Percentiles rank a stretch among this genome's conserved stretches.
Evolutionary conservation across 495 filamentous ascomycete species (phyloP).

Genomic region (Xylaria longipes): DNA sequence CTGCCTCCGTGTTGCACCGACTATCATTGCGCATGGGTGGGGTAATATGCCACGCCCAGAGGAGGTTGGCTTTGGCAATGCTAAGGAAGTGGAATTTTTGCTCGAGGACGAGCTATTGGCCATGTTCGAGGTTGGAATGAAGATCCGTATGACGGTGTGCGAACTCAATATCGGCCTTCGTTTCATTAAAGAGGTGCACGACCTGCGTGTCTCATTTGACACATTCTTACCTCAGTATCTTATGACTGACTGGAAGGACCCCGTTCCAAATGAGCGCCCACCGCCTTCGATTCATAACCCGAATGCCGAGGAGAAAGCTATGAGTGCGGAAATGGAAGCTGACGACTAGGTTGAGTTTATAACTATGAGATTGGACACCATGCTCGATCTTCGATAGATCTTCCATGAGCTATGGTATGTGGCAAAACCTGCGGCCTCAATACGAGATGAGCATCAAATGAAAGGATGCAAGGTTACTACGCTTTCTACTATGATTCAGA

Average conservation of each 20-base stretch:
- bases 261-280: slow-evolving; percentile 48
- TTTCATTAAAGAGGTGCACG: slow-evolving; percentile 65
- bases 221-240: slow-evolving; percentile 73
- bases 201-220: slow-evolving; percentile 63
- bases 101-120: slow-evolving; percentile 70
- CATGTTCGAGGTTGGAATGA: slow-evolving; percentile 75
- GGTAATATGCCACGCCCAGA: slow-evolving; percentile 46
- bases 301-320: slow-evolving; percentile 30
- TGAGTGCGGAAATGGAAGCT: slow-evolving; percentile 13
- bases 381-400: not conserved
- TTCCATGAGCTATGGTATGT: not conserved
- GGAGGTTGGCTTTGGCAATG: slow-evolving; percentile 35
- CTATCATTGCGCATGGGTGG: slow-evolving; percentile 46
- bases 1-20: slow-evolving; percentile 43
- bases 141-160: slow-evolving; percentile 69
- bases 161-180: slow-evolving; percentile 65
- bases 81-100: slow-evolving; percentile 59
- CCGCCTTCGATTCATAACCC: slow-evolving; percentile 42
- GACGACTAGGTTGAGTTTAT: slow-evolving; percentile 24
- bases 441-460: not conserved
- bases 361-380: not conserved
- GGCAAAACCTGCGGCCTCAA: not conserved
- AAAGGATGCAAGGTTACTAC: not conserved
- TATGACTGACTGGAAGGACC: slow-evolving; percentile 69
- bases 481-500: not conserved